Conservation (phyloP, 441 rosid species). For the Erodium moschatum region DNA sequence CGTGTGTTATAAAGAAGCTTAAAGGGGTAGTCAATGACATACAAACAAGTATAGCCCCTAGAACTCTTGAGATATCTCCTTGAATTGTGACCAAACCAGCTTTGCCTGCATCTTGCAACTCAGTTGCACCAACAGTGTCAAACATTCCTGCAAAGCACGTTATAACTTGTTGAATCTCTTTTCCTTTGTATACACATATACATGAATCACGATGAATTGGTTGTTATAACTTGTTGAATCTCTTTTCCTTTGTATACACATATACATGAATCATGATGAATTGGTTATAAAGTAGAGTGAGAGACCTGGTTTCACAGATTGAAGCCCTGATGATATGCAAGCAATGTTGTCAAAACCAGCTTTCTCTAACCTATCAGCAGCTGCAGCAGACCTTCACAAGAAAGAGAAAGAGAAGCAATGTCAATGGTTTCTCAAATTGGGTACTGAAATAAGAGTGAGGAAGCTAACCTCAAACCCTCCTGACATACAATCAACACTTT, state of each 20-base stretch:
- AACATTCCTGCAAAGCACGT: constrained; percentile 45
- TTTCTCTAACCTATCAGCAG: constrained; percentile 63
- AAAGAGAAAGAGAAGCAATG: constrained; percentile 13
- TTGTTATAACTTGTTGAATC: not conserved
- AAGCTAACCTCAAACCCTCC: constrained; percentile 77
- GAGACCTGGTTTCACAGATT: constrained; percentile 76
- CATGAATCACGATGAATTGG: no score
- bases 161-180: not conserved
- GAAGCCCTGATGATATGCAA: constrained; percentile 81
- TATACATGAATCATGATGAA: not conserved
- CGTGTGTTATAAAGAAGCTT: not conserved
- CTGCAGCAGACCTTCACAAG: constrained; percentile 66
- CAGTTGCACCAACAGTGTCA: constrained; percentile 58
- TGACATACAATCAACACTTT: constrained; percentile 77
- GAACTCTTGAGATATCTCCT: constrained; percentile 88
- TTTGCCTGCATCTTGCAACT: constrained; percentile 80
- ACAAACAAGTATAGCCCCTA: constrained; percentile 92
- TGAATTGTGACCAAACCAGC: constrained; percentile 80
- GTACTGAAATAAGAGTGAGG: not conserved
- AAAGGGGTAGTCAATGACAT: constrained; percentile 15
- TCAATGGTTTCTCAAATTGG: constrained; percentile 16
- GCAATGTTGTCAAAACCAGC: constrained; percentile 68
- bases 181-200: not conserved
- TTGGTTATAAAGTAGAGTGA: not conserved
- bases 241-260: not conserved